Evolutionary conservation across 805 yeast species (phyloP), one percentile per base, ranked within the genome.

Genomic region (Candida manassasensis): DNA sequence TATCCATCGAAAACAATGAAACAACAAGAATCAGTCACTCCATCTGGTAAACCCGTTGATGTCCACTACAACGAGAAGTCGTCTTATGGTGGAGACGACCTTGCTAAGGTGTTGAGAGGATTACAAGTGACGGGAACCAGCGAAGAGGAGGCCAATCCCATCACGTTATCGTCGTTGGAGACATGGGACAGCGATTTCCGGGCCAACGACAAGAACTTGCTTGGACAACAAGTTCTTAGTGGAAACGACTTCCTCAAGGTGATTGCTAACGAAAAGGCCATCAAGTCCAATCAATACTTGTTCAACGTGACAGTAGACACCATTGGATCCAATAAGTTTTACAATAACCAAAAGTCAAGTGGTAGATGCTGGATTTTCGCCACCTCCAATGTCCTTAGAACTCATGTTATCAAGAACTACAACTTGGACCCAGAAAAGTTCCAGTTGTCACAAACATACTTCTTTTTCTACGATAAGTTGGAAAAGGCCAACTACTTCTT

Each of bases 351-450:
- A 64, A 73, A 75, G 48, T 57, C 76, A 8, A 76, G 86, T 15
- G 96, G 95, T 19, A 67, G 95, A 49, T 86, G 96, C 60, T 86
- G 95, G 95, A 70, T 86, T 41, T 86, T 86, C 58, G 95, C 95
- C 8, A 74, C 90, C 1, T 76, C 85, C 35, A 86, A 87, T 48
- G 71, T 82, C 37, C 63, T 85, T 50, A 72, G 95, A 48, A 55
- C 81, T 34, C 71, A 70, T 36, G 73, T 84, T 27, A 77, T 79
- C 59, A 66, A 71, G 47, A 72, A 73, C 51, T 73, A 79, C 57
- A 77, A 80, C 50, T 58, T 86, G 48, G 50, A 53, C 36, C 56
- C 55, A 9, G 65, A 60, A 26, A 73, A 71, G 46, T 77, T 84
- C 55, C 88, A 83, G 59, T 60, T 87, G 34, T 81, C 93, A 25